Conservation (phyloP, 73 alveolate genomes). For the Tetrahymena malaccensis region DNA sequence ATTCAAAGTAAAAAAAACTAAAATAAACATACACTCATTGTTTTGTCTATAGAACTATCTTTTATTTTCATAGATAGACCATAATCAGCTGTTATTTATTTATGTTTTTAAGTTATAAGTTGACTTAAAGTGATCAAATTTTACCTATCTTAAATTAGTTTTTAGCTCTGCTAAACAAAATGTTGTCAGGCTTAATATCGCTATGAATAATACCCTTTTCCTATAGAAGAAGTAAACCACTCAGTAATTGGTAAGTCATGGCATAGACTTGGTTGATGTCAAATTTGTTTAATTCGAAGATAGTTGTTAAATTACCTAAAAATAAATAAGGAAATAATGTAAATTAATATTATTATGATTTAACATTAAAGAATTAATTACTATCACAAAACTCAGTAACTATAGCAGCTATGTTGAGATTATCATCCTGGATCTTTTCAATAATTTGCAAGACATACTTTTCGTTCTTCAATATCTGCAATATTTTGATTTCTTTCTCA, state of each 20-base stretch:
- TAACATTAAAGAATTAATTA: no score
- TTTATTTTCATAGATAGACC: not conserved
- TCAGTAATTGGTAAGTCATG: not conserved
- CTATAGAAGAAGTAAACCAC: not conserved
- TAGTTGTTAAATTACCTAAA: not conserved
- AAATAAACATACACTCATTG: not conserved
- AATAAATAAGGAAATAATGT: no score
- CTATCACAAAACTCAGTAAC: not conserved
- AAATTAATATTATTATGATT: no score
- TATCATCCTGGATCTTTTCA: not conserved
- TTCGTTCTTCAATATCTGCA: not conserved
- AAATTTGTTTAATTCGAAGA: not conserved
- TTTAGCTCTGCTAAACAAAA: not conserved
- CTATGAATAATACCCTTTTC: not conserved
- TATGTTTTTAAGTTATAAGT: no score
- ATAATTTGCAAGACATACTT: not conserved
- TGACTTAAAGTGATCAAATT: no score
- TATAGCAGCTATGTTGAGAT: not conserved
- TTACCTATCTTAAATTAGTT: not conserved
- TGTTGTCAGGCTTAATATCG: not conserved
- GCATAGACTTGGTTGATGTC: not conserved
- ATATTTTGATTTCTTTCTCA: not conserved
- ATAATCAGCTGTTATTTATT: not conserved
- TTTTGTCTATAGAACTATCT: not conserved
- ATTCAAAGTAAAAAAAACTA: no score